Percentiles rank a stretch among this genome's conserved stretches.
Evolutionary conservation across 257 asterid species (phyloP).

Genomic region (Paraleonurus japonicus): DNA sequence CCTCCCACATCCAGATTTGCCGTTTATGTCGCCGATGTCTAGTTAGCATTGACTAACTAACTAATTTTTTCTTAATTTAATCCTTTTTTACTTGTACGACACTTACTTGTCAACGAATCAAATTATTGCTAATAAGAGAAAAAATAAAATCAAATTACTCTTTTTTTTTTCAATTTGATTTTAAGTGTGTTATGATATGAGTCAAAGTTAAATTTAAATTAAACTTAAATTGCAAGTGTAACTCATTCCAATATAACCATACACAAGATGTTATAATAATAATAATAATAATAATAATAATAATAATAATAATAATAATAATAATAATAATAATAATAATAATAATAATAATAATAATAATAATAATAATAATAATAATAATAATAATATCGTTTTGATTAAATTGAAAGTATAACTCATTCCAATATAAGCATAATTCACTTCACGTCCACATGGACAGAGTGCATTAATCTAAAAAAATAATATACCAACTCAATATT

Average conservation of each 20-base stretch:
- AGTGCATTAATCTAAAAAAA: constrained; percentile 37
- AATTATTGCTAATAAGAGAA: background rate
- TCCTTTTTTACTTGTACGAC: background rate
- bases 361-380: constrained; percentile 4
- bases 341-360: constrained; percentile 4
- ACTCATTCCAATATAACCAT: background rate
- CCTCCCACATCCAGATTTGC: constrained; percentile 21
- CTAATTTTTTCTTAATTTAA: background rate
- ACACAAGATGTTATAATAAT: background rate
- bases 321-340: constrained; percentile 1
- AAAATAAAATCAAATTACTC: too few relatives aligned
- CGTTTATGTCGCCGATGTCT: constrained; percentile 31
- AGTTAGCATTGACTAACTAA: constrained; percentile 4
- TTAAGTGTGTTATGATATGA: too few relatives aligned
- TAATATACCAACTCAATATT: constrained; percentile 34
- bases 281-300: background rate
- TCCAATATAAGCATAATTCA: constrained; percentile 39
- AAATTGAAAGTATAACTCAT: too few relatives aligned
- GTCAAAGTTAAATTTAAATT: too few relatives aligned
- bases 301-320: constrained; percentile 5
- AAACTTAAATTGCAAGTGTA: too few relatives aligned
- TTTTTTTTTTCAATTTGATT: too few relatives aligned
- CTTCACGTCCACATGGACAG: constrained; percentile 64
- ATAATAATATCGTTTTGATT: background rate
- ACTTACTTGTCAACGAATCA: constrained; percentile 25